Base-by-base conservation (phyloP, 345 rosid species). In the Rubroshorea leprosula region DNA sequence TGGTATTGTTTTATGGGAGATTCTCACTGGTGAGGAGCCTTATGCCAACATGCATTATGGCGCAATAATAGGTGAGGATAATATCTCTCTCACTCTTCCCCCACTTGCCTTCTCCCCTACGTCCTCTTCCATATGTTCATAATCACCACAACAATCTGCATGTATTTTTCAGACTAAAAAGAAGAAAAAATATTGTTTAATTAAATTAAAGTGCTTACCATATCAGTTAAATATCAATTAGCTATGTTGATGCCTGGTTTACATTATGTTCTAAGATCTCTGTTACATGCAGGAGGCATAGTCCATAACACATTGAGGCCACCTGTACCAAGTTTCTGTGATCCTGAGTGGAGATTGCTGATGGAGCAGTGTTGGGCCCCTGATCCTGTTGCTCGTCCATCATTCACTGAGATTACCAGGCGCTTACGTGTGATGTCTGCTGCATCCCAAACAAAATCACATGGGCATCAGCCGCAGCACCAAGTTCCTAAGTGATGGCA, bases 291-390 rank as follows among this genome's bases (percentile, higher is more conserved):
- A 88, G 96, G 96, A 61, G 96, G 96, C 46, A 88, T 88, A 23
- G 96, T 88, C 48, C 83, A 75, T 61, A 88, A 88, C 80, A 78
- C 86, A 21, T 44, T 88, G 71, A 83, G 96, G 79, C 96, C 96
- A 44, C 72, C 63, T 4, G 83, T 88, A 58, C 93, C 96, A 61
- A 69, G 55, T 70, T 61, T 51, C 69, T 88, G 96, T 25, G 96
- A 88, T 64, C 70, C 74, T 0, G 96, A 88, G 10, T 88, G 96
- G 93, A 83, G 78, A 72, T 65, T 81, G 57, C 68, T 88, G 55
- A 88, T 88, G 90, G 96, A 88, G 67, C 87, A 81, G 65, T 88
- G 96, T 31, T 88, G 96, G 96, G 87, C 96, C 21, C 96, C 96
- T 20, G 85, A 85, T 67, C 96, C 96, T 16, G 67, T 68, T 38